Evolutionary conservation across 495 filamentous ascomycete genomes (phyloP).

Genomic region (Trypethelium eluteriae): DNA sequence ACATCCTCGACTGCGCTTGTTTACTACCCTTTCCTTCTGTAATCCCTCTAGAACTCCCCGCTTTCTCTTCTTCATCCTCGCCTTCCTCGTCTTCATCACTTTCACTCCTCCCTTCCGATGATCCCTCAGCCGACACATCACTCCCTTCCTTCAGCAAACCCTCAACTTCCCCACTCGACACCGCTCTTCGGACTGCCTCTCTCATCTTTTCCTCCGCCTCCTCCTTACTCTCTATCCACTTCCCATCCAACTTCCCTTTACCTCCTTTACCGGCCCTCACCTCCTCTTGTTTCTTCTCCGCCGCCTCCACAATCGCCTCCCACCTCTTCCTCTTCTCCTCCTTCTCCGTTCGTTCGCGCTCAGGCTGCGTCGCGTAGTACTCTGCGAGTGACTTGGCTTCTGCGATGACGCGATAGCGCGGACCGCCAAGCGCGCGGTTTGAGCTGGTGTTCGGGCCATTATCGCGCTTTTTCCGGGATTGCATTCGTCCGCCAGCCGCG

Average conservation of each 20-base stretch:
- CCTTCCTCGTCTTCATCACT: constrained; percentile 49
- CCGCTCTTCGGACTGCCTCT: constrained; percentile 70
- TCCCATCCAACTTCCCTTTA: constrained; percentile 64
- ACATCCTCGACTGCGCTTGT: constrained; percentile 41
- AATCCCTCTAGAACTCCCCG: constrained; percentile 32
- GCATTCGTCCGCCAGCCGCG: constrained; percentile 96
- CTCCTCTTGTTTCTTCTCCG: constrained; percentile 74
- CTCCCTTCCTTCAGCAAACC: constrained; percentile 23
- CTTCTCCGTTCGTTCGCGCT: constrained; percentile 89
- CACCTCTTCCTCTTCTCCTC: constrained; percentile 72
- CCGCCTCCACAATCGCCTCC: constrained; percentile 74
- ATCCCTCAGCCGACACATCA: constrained; percentile 32
- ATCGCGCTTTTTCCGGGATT: constrained; percentile 71
- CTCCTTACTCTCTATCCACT: constrained; percentile 91
- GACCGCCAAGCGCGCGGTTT: constrained; percentile 86
- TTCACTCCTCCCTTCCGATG: constrained; percentile 32
- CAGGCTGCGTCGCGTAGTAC: constrained; percentile 89
- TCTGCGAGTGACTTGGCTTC: constrained; percentile 93
- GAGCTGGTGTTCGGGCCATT: constrained; percentile 58
- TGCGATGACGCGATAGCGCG: constrained; percentile 79
- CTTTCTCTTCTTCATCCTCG: constrained; percentile 45
- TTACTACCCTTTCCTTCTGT: constrained; percentile 31
- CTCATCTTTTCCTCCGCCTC: constrained; percentile 73
- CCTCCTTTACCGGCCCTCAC: constrained; percentile 50
- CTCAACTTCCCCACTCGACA: constrained; percentile 55